Conservation (phyloP, 2,329 filamentous ascomycete genomes). For the Neopestalotiopsis rosae region DNA sequence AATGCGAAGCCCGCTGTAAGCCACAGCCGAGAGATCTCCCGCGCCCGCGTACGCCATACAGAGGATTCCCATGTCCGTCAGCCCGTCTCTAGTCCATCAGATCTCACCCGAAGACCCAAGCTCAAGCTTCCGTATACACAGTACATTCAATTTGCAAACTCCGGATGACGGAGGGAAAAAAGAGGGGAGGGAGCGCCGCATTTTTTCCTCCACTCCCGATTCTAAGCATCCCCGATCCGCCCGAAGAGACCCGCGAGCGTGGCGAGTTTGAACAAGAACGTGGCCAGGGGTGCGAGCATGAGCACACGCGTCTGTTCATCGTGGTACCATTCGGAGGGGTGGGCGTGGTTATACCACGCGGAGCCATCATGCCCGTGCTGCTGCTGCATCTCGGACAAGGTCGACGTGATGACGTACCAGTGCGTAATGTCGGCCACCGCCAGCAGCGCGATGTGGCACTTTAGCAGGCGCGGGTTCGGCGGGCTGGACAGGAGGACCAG, state of each 20-base stretch:
- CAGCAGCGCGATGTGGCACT: constrained; percentile 28
- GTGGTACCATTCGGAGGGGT: neutral
- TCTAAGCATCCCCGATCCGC: neutral
- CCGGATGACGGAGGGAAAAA: no score
- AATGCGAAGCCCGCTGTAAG: no score
- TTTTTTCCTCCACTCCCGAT: neutral
- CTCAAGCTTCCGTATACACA: no score
- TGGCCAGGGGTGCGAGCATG: neutral
- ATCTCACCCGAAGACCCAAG: no score
- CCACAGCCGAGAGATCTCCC: no score
- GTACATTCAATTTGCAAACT: no score
- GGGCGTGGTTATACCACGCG: neutral
- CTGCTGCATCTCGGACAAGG: neutral
- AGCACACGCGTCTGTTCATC: neutral
- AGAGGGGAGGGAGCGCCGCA: no score
- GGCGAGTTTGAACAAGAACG: neutral
- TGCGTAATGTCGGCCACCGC: constrained; percentile 30
- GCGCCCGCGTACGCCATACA: no score
- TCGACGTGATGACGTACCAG: constrained; percentile 21
- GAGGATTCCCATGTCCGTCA: no score
- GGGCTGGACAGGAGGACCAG: constrained; percentile 27
- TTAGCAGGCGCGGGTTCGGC: constrained; percentile 26
- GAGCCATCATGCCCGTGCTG: no score
- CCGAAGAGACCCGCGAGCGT: neutral
- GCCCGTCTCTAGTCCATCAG: no score